Evolutionary conservation across 108 stramenopile species (phyloP).

Genomic region (Cylindrotheca fusiformis): DNA sequence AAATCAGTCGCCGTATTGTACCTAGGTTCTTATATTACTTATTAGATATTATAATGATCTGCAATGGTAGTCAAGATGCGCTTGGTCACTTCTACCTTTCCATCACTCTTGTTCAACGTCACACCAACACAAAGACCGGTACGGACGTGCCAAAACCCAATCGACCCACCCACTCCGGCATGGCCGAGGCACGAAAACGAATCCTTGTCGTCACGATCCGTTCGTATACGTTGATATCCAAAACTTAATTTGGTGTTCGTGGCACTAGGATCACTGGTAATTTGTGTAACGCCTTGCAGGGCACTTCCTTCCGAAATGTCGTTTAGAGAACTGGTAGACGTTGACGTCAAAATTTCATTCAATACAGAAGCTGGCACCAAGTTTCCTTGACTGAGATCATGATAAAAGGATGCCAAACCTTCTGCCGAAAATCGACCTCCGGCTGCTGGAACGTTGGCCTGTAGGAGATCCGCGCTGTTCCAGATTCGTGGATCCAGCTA

Average conservation of each 20-base stretch:
- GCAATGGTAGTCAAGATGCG: conserved; percentile 10
- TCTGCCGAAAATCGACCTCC: conserved; percentile 30
- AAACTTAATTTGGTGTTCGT: conserved; percentile 21
- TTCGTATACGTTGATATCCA: conserved; percentile 29
- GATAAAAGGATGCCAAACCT: conserved; percentile 25
- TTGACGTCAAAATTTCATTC: not conserved
- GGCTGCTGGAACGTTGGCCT: conserved; percentile 37
- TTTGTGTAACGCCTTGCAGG: conserved; percentile 9
- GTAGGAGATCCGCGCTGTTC: conserved; percentile 27
- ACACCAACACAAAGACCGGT: conserved; percentile 12
- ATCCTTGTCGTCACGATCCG: conserved; percentile 6
- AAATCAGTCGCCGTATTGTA: too few relatives aligned
- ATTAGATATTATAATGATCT: conserved; percentile 21
- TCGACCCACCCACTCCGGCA: conserved; percentile 35
- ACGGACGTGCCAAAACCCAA: conserved; percentile 21
- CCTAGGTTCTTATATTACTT: too few relatives aligned
- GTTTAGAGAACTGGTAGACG: not conserved
- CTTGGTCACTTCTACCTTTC: conserved; percentile 4
- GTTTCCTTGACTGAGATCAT: conserved; percentile 10
- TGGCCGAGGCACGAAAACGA: conserved; percentile 21
- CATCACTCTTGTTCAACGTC: conserved; percentile 28
- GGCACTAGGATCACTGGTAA: not conserved
- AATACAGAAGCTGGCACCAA: conserved; percentile 5
- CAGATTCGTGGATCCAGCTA: conserved; percentile 31
- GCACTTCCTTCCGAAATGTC: not conserved